Evolutionary conservation across 1,139 yeast genomes (phyloP), one percentile per base, ranked within the genome.

Genomic region (Torulaspora globosa): DNA sequence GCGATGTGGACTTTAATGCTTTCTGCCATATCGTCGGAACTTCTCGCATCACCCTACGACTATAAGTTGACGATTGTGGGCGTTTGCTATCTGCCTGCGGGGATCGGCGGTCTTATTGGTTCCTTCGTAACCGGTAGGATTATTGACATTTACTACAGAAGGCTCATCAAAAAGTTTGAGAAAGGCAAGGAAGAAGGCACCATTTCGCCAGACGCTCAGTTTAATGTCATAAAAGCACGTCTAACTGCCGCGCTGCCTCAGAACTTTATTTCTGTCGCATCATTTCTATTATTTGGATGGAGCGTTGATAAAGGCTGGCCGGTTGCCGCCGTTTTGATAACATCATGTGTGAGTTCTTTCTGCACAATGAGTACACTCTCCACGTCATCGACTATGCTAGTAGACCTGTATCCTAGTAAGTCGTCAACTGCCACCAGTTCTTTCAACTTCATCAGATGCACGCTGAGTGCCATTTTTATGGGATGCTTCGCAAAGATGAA

Each of bases 1-100:
- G 74, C 89, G 0, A 67, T 79, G 14, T 86, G 92, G 92, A 79
- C 82, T 11, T 72, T 83, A 68, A 70, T 79, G 44, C 70, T 83
- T 41, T 82, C 94, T 0, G 74, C 88, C 0, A 67, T 83, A 44
- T 76, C 90, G 0, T 73, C 83, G 0, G 65, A 76, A 15, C 65
- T 86, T 15, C 62, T 76, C 3, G 56, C 62, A 3, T 54, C 66
- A 2, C 66, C 66, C 14, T 84, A 84, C 53, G 70, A 72, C 9
- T 82, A 77, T 52, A 56, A 71, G 8, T 73, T 80, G 1, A 67
- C 78, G 16, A 72, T 76, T 28, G 72, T 84, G 21, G 95, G 95
- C 3, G 72, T 84, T 24, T 95, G 95, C 3, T 86, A 77, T 57
- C 60, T 80, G 30, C 78, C 84, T 2, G 77, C 79, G 1, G 85